Percentiles rank a stretch among this genome's conserved stretches.
Conservation (phyloP, 768 basidiomycete genomes). For the Boletus pseudopeckii region DNA sequence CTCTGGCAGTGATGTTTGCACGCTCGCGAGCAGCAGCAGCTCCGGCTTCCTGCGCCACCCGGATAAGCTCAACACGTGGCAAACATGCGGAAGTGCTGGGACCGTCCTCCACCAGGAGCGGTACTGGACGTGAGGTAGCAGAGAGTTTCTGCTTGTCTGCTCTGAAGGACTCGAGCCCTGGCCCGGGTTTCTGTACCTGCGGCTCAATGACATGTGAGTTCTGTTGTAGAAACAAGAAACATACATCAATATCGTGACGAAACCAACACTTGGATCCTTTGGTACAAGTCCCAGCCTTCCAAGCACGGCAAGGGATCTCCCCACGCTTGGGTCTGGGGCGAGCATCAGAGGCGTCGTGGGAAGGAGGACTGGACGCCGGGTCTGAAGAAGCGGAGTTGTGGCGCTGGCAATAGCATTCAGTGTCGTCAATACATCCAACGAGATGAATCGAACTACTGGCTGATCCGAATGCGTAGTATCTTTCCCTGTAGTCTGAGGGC, state of each 20-base stretch:
- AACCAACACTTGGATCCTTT: constrained; percentile 36
- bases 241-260: constrained; percentile 34
- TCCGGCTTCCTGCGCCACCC: constrained; percentile 11
- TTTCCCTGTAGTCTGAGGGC: neutral
- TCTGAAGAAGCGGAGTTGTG: neutral
- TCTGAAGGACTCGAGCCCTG: neutral
- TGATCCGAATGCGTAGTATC: neutral
- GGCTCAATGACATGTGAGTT: neutral
- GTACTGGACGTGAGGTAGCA: neutral
- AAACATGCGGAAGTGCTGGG: neutral
- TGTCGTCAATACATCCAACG: neutral
- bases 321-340: constrained; percentile 22
- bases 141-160: neutral
- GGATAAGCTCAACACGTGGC: neutral
- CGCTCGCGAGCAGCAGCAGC: constrained; percentile 13
- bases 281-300: constrained; percentile 38
- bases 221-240: neutral
- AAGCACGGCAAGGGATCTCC: constrained; percentile 25
- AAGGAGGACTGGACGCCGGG: neutral
- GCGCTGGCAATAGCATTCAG: neutral
- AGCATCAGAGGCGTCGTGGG: constrained; percentile 11
- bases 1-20: constrained; percentile 15
- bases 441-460: neutral
- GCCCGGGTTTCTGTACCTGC: constrained; percentile 9
- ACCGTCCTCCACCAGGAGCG: neutral